Evolutionary conservation across 2,329 filamentous ascomycete genomes (phyloP).

Genomic region (Epichloe coenophiala): DNA sequence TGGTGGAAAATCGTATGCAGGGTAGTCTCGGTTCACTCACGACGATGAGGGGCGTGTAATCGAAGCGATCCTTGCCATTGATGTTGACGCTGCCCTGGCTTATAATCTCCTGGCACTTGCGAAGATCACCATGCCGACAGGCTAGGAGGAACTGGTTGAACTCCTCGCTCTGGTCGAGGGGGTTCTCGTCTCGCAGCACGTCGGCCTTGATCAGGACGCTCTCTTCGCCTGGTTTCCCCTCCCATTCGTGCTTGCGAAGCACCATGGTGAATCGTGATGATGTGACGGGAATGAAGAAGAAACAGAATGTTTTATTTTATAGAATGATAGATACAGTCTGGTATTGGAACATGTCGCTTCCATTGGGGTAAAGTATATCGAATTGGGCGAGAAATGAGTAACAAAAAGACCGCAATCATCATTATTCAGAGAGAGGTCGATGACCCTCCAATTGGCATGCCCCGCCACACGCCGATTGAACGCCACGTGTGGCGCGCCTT

Average conservation of each 20-base stretch:
- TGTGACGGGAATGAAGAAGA: no score
- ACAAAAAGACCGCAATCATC: not conserved
- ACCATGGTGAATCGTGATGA: slow-evolving; percentile 34
- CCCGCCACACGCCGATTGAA: not conserved
- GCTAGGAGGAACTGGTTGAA: slow-evolving; percentile 70
- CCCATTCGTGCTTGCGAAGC: slow-evolving; percentile 66
- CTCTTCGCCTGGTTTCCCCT: slow-evolving; percentile 70
- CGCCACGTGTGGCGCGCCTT: not conserved
- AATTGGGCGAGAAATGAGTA: not conserved
- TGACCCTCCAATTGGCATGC: not conserved
- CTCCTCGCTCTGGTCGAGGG: slow-evolving; percentile 63
- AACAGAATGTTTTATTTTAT: not conserved
- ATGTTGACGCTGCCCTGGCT: slow-evolving; percentile 78
- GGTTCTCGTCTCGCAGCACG: slow-evolving; percentile 77
- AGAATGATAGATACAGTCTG: slow-evolving; percentile 1
- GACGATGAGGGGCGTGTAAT: slow-evolving; percentile 90
- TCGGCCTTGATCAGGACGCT: slow-evolving; percentile 67
- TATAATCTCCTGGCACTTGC: slow-evolving; percentile 78
- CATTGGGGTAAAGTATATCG: no score
- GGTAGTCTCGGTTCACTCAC: slow-evolving; percentile 19
- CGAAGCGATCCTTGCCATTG: slow-evolving; percentile 81
- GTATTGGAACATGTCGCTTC: not conserved
- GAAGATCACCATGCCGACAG: slow-evolving; percentile 72
- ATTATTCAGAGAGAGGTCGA: not conserved
- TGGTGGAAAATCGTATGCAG: not conserved